Conservation (phyloP, 2,329 filamentous ascomycete species). For the Alternaria dauci region DNA sequence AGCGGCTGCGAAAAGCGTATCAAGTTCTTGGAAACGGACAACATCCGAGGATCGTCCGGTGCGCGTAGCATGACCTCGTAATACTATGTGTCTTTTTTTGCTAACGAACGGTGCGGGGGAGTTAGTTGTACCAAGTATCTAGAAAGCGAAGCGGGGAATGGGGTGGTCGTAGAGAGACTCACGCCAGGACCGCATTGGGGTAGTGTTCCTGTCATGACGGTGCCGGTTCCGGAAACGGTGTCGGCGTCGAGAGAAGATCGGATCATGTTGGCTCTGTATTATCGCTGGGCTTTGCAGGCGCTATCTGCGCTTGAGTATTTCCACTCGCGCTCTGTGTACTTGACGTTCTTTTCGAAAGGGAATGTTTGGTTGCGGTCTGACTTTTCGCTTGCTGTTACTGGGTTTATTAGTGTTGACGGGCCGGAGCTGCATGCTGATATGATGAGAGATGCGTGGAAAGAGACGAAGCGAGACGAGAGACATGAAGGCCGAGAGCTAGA, state of each 20-base stretch:
- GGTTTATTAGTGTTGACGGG: conserved; percentile 5
- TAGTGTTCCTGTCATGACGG: conserved; percentile 8
- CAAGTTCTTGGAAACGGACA: not conserved
- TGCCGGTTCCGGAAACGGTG: not conserved
- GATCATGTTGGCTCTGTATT: conserved; percentile 17
- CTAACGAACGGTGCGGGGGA: no score
- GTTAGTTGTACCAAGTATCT: not conserved
- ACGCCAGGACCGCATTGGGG: conserved; percentile 1
- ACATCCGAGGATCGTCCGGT: not conserved
- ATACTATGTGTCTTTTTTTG: no score
- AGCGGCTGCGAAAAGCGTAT: not conserved
- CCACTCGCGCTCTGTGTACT: conserved; percentile 13
- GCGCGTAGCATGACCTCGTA: no score
- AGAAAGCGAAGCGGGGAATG: not conserved
- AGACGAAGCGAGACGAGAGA: not conserved
- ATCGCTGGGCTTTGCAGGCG: conserved; percentile 19
- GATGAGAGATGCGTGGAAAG: not conserved
- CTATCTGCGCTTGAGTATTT: conserved; percentile 13
- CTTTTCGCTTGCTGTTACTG: conserved; percentile 17
- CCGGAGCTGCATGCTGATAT: not conserved
- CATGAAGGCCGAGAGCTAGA: not conserved
- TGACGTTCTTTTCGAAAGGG: conserved; percentile 7
- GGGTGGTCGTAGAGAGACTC: conserved; percentile 8
- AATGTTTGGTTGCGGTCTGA: conserved; percentile 17
- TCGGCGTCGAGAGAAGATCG: conserved; percentile 1